phyloP scores from a whole-genome alignment of 164 flowering plant genomes.

The Paratinospora sagittata region DNA sequence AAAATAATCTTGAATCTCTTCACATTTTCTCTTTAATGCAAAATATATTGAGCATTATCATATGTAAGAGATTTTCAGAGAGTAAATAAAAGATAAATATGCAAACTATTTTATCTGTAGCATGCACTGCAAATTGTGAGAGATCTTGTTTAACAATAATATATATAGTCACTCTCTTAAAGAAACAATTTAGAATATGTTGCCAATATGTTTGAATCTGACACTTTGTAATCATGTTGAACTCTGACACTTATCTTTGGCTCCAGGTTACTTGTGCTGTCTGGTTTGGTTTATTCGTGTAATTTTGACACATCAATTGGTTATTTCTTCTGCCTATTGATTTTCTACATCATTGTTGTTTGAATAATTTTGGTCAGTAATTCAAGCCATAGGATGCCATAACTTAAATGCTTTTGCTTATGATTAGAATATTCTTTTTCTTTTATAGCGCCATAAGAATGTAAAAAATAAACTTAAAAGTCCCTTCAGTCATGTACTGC shows the following conservation, averaged over 20 bases:
- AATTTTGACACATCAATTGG: neutral
- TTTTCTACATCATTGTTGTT: neutral
- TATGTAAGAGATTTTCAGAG: neutral
- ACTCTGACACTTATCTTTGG: neutral
- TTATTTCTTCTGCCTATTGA: neutral
- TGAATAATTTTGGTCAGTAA: neutral
- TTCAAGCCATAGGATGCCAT: neutral
- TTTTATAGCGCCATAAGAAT: neutral
- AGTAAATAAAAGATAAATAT: neutral
- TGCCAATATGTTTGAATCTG: neutral
- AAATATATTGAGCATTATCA: neutral
- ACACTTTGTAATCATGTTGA: neutral
- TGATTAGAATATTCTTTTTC: neutral
- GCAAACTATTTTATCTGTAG: neutral
- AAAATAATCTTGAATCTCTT: too few relatives aligned
- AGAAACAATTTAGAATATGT: neutral
- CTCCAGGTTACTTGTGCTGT: neutral
- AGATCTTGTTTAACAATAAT: neutral
- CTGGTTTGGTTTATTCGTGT: neutral
- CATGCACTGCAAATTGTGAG: neutral
- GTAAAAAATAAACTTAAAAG: neutral
- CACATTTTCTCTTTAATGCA: neutral
- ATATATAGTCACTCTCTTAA: neutral
- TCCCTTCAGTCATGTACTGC: neutral
- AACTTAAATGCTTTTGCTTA: neutral